A percentile compares a stretch with the other conserved stretches of the same genome.
These are phyloP conservation scores for Nitzschia putrida DNA, from an alignment of 108 stramenopile species.

Conservation along the genomic window DNA sequence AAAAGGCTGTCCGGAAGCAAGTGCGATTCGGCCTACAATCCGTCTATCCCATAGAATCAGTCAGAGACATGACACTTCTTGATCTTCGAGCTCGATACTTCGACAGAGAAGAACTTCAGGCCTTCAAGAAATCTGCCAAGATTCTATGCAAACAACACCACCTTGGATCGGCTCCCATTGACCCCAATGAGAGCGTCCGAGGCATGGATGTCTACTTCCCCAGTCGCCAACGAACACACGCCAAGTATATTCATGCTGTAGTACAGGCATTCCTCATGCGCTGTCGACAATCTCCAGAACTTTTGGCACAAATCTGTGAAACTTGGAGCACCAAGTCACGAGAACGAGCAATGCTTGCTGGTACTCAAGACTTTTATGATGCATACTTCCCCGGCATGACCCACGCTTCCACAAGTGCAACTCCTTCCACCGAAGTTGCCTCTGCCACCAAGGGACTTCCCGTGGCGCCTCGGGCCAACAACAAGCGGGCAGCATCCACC, in stretches of 20 bases:
- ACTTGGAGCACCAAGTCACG: slow-evolving; percentile 18
- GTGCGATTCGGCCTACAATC: background rate
- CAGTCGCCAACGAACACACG: slow-evolving; percentile 15
- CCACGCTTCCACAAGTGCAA: too few species aligned
- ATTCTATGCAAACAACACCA: slow-evolving; percentile 12
- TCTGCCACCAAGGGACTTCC: too few species aligned
- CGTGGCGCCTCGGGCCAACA: too few species aligned
- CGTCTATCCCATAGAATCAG: slow-evolving; percentile 20
- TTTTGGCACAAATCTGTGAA: slow-evolving; percentile 25
- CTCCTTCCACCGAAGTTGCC: too few species aligned
- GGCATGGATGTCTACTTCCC: slow-evolving; percentile 37
- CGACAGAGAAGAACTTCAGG: background rate
- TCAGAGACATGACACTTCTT: slow-evolving; percentile 12
- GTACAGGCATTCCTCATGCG: slow-evolving; percentile 14
- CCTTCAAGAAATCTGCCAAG: slow-evolving; percentile 18
- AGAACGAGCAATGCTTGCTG: slow-evolving; percentile 11
- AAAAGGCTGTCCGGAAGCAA: too few species aligned
- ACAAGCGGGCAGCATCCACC: background rate
- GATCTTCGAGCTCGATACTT: slow-evolving; percentile 23
- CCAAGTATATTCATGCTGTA: slow-evolving; percentile 21
- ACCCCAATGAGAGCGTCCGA: slow-evolving; percentile 16
- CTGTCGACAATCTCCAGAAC: slow-evolving; percentile 11
- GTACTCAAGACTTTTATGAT: slow-evolving; percentile 12
- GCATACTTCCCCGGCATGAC: slow-evolving; percentile 30
- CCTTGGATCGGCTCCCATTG: background rate